phyloP scores from a whole-genome alignment of 2,329 filamentous ascomycete species.

The Alternaria postmessia region DNA sequence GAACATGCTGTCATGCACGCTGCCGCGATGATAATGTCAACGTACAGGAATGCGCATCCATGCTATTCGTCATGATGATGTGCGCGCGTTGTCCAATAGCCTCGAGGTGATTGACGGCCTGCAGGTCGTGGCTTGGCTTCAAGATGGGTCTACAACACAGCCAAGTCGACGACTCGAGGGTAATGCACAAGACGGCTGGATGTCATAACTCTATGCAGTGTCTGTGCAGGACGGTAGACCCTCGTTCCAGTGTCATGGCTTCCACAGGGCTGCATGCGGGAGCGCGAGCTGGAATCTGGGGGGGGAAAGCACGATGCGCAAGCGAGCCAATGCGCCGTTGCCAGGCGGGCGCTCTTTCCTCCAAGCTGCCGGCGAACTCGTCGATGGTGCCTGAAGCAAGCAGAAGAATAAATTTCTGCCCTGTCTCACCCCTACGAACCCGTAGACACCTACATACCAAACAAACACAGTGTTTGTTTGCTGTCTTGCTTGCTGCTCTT shows the following conservation, averaged over 20 bases:
- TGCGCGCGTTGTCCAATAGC: constrained; percentile 19
- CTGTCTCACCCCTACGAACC: background rate
- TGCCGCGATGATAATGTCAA: background rate
- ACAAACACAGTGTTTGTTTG: constrained; percentile 8
- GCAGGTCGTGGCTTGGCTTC: constrained; percentile 6
- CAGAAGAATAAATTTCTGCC: constrained; percentile 5
- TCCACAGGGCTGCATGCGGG: constrained; percentile 28
- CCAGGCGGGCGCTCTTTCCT: constrained; percentile 22
- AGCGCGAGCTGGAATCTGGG: constrained; percentile 27
- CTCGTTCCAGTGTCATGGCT: constrained; percentile 8
- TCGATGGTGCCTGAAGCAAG: constrained; percentile 20
- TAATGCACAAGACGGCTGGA: background rate
- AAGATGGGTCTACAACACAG: background rate
- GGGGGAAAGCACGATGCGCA: constrained; percentile 31
- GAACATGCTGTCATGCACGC: background rate
- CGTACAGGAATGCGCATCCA: background rate
- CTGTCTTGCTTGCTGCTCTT: constrained; percentile 22
- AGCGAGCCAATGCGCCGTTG: constrained; percentile 38
- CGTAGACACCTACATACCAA: background rate
- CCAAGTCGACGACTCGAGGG: background rate
- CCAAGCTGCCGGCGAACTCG: constrained; percentile 3
- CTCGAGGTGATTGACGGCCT: constrained; percentile 4
- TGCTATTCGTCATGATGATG: constrained; percentile 10
- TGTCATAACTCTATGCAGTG: constrained; percentile 1
- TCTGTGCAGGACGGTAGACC: constrained; percentile 11